Base-by-base conservation (phyloP, 345 rosid genomes). In the Eucalyptus pumila region DNA sequence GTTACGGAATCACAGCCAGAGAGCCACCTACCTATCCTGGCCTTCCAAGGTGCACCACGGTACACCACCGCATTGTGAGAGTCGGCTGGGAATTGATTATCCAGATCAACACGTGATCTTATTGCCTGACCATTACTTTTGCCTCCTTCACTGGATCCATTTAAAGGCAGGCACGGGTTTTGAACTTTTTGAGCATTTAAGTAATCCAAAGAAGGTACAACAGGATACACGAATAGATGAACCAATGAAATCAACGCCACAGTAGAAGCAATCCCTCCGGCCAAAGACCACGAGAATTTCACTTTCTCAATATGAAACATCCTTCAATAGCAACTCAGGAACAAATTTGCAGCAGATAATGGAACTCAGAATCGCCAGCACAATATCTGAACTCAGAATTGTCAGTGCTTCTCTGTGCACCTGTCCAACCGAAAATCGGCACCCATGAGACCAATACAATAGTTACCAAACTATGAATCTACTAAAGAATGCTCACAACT, bases 21-120 rank as follows among this genome's bases (percentile, higher is more conserved):
- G 90, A 97, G 98, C 99, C 99, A 97, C 85, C 92, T 95, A 8
- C 99, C 99, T 32, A 96, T 94, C 89, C 91, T 92, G 24, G 96
- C 94, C 91, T 95, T 98, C 99, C 99, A 98, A 0, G 99, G 96
- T 45, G 98, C 97, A 88, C 96, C 93, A 48, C 92, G 94, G 93
- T 96, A 96, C 81, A 94, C 92, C 40, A 97, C 96, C 16, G 96
- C 98, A 30, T 93, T 90, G 86, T 94, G 98, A 89, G 89, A 93
- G 87, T 96, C 98, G n/a, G 92, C 92, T n/a, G 98, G 99, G 92
- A 97, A 95, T 89, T 89, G 93, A 9, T 86, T 89, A 89, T 93
- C 94, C 86, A 97, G 94, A 92, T 93, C 92, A 87, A 93, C 90
- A 5, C 90, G 89, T 52, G 65, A 85, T 24, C 80, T 80, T 80